phyloP scores from a whole-genome alignment of 1,139 yeast genomes.

The Meyerozyma smithsonii region DNA sequence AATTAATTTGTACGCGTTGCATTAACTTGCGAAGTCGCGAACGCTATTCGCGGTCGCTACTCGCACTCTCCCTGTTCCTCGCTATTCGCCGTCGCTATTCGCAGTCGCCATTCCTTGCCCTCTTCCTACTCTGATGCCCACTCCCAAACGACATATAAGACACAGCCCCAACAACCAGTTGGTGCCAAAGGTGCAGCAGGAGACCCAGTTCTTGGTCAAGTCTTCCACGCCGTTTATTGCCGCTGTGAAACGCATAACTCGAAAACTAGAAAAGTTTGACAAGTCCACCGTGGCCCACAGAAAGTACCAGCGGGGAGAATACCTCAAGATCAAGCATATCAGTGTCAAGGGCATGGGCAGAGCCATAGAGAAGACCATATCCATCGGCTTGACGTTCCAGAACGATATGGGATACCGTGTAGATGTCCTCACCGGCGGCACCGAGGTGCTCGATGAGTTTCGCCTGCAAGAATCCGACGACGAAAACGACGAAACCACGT shows the following conservation, averaged over 20 bases:
- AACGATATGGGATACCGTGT: slow-evolving; percentile 41
- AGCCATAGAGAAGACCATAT: slow-evolving; percentile 50
- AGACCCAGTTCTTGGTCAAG: slow-evolving; percentile 52
- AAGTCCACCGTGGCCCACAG: slow-evolving; percentile 22
- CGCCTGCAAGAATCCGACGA: slow-evolving; percentile 18
- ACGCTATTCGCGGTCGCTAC: too few relatives aligned
- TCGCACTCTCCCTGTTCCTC: too few relatives aligned
- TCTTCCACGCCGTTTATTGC: slow-evolving; percentile 58
- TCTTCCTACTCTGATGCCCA: not conserved
- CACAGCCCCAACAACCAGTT: slow-evolving; percentile 40
- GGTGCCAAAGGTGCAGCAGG: slow-evolving; percentile 29
- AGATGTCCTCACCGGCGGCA: slow-evolving; percentile 53
- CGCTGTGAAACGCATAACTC: slow-evolving; percentile 53
- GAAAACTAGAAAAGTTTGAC: slow-evolving; percentile 37
- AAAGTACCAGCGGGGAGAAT: slow-evolving; percentile 36
- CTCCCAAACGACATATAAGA: slow-evolving; percentile 25
- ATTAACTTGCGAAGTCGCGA: too few relatives aligned
- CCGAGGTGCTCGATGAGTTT: slow-evolving; percentile 63
- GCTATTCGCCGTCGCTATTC: too few relatives aligned
- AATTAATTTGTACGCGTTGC: too few relatives aligned
- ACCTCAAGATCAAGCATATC: slow-evolving; percentile 37
- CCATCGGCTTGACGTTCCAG: slow-evolving; percentile 50
- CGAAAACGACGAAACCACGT: slow-evolving; percentile 34
- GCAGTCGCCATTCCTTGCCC: not conserved
- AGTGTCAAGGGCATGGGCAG: slow-evolving; percentile 67